Evolutionary conservation across 208 protist genomes (phyloP).

Genomic region (Crithidia brevicula): DNA sequence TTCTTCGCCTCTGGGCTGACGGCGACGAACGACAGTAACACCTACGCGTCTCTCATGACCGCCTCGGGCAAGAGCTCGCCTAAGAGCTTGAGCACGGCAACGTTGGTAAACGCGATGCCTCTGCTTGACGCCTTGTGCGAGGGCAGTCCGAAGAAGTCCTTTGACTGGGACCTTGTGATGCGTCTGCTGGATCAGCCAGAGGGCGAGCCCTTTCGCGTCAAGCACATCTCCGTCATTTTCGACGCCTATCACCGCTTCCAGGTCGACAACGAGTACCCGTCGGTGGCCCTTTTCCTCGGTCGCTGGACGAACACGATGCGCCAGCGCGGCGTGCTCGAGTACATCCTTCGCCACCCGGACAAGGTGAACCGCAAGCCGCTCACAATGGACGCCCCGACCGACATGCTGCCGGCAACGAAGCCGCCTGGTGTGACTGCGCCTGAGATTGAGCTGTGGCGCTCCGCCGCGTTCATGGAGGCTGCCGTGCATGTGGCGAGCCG

Average conservation of each 20-base stretch:
- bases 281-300: constrained; percentile 77
- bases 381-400: constrained; percentile 50
- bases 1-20: constrained; percentile 85
- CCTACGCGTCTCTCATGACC: constrained; percentile 77
- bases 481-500: constrained; percentile 83
- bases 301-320: constrained; percentile 78
- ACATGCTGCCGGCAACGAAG: constrained; percentile 56
- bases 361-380: constrained; percentile 77
- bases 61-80: constrained; percentile 60
- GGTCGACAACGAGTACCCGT: constrained; percentile 67
- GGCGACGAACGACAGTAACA: constrained; percentile 66
- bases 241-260: constrained; percentile 89
- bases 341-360: constrained; percentile 84
- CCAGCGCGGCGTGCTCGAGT: constrained; percentile 77
- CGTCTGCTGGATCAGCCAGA: constrained; percentile 73
- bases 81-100: constrained; percentile 55
- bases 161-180: constrained; percentile 83
- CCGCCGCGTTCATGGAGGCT: constrained; percentile 78
- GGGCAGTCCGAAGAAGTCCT: constrained; percentile 34
- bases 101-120: constrained; percentile 76
- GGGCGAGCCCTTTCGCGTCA: constrained; percentile 63
- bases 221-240: constrained; percentile 87
- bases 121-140: constrained; percentile 74
- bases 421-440: constrained; percentile 41
- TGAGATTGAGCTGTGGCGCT: constrained; percentile 83